phyloP scores from a whole-genome alignment of 495 filamentous ascomycete genomes.

The Glonium stellatum region DNA sequence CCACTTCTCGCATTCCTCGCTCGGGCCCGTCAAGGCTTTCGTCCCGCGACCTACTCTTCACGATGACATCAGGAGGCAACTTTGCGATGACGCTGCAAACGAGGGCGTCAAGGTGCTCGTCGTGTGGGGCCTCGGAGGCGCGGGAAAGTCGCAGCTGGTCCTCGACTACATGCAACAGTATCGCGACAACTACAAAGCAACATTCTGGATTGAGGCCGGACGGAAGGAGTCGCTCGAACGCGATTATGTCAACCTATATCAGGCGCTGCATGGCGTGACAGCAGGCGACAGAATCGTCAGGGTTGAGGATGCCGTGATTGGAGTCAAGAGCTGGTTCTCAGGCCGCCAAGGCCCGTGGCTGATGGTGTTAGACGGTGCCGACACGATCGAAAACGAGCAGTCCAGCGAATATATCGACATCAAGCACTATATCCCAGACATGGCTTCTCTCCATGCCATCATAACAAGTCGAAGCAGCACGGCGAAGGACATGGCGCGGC shows the following conservation, averaged over 20 bases:
- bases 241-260: conserved; percentile 11
- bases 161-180: conserved; percentile 18
- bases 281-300: not conserved
- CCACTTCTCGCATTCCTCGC: conserved; percentile 10
- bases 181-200: conserved; percentile 16
- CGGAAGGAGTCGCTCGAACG: conserved; percentile 22
- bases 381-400: conserved; percentile 7
- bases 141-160: conserved; percentile 28
- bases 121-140: conserved; percentile 26
- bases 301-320: conserved; percentile 12
- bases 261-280: conserved; percentile 4
- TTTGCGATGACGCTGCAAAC: not conserved
- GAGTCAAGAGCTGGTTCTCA: conserved; percentile 15
- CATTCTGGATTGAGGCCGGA: conserved; percentile 28
- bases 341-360: conserved; percentile 12
- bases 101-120: too few relatives aligned
- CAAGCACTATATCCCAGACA: conserved; percentile 14
- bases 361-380: conserved; percentile 17
- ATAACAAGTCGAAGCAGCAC: conserved; percentile 11
- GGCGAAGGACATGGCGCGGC: conserved; percentile 6
- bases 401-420: conserved; percentile 4
- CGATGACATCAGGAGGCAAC: conserved; percentile 1
- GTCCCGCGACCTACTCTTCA: conserved; percentile 2
- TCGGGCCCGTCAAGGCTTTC: conserved; percentile 1
- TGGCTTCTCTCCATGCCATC: conserved; percentile 7